phyloP scores from a whole-genome alignment of 1,284 basidiomycete species.

The Austroboletus novae-zelandiae region DNA sequence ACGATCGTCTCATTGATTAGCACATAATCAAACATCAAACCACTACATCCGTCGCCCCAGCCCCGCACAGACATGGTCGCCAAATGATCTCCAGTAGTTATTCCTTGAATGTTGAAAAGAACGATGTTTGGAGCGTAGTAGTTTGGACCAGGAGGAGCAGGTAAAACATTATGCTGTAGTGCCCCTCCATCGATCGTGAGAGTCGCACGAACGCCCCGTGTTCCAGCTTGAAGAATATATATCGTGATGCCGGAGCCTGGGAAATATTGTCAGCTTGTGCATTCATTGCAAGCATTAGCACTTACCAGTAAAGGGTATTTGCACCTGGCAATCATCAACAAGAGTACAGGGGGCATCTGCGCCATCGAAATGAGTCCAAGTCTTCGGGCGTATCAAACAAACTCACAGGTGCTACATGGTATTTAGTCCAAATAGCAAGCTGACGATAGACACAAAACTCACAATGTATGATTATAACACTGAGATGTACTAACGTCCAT shows the following conservation, averaged over 20 bases:
- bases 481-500: slow-evolving; percentile 15
- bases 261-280: neutral
- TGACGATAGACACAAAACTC: neutral
- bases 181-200: neutral
- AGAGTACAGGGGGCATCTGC: slow-evolving; percentile 15
- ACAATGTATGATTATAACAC: slow-evolving; percentile 21
- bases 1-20: slow-evolving; percentile 21
- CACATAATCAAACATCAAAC: slow-evolving; percentile 29
- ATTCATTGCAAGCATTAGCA: neutral
- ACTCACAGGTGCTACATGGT: slow-evolving; percentile 10
- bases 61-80: slow-evolving; percentile 9
- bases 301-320: slow-evolving; percentile 19
- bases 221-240: neutral
- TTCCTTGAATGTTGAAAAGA: slow-evolving; percentile 14
- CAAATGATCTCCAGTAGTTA: slow-evolving; percentile 14
- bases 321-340: slow-evolving; percentile 11
- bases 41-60: slow-evolving; percentile 14
- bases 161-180: neutral
- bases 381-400: neutral
- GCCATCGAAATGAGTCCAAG: neutral
- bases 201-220: neutral
- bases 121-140: slow-evolving; percentile 11
- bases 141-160: slow-evolving; percentile 4
- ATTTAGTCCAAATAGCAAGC: neutral
- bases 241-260: neutral